These are phyloP conservation scores for Porcisia hertigi DNA, from an alignment of 208 protist genomes.

Conservation along the genomic window DNA sequence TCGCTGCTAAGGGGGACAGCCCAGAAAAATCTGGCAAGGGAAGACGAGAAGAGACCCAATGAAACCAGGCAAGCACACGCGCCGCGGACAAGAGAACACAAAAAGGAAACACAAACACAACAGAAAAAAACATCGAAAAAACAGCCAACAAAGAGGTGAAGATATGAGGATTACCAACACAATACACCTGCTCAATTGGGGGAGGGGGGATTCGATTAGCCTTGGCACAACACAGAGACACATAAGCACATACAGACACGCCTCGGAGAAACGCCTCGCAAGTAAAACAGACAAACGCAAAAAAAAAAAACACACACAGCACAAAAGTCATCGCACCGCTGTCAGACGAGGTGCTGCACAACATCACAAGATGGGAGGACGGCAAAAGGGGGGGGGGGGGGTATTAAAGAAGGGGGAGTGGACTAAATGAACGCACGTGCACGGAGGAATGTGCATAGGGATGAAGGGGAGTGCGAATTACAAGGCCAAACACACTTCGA, in stretches of 20 bases:
- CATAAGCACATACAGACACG: neutral
- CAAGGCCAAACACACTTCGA: neutral
- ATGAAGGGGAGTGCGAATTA: neutral
- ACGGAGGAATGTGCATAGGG: neutral
- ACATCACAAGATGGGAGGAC: neutral
- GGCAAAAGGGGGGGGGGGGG: neutral
- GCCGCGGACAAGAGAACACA: neutral
- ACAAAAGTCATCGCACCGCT: neutral
- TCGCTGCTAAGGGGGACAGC: neutral
- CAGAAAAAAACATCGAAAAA: neutral
- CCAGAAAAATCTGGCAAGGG: neutral
- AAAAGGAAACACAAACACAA: neutral
- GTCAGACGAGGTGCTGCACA: neutral
- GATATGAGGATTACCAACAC: neutral
- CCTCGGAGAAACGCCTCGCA: neutral
- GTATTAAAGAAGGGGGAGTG: neutral
- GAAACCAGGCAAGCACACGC: constrained; percentile 4
- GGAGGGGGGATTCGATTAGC: no score
- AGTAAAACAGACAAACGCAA: neutral
- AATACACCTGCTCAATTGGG: neutral
- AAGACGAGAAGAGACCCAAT: neutral
- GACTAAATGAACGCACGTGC: neutral
- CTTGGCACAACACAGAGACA: neutral
- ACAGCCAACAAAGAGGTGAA: neutral
- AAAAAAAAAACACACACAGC: neutral